Evolutionary conservation across 148 eudicot genomes (phyloP), one percentile per base, ranked within the genome.

Genomic region (Linanthus parryae): DNA sequence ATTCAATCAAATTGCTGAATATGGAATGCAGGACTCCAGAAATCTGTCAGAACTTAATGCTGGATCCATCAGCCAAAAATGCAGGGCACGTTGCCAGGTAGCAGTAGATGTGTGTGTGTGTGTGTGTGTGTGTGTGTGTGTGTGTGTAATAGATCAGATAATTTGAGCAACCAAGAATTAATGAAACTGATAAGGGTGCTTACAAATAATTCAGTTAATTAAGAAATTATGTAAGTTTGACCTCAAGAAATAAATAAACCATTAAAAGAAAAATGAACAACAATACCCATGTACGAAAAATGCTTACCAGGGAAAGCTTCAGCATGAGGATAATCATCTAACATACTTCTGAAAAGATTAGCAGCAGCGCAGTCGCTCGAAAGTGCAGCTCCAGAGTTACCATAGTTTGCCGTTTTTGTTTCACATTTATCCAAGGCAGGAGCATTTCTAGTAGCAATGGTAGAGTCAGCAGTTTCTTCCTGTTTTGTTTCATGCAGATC

Each of bases 321-420:
- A 13, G 20, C 36, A 18, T 17, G 40, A 33, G 40, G 26, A n/a
- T 30, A 20, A 31, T 51, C 40, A n/a, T 31, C 8, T 34, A 31
- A 16, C 4, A 26, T 8, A 51, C 55, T 29, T 29, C 38, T 40
- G 33, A 8, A n/a, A 4, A 15, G 35, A 26, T 40, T 31, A 12
- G 20, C 13, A 51, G 40, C 27, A 7, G 40, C 14, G 11, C 39
- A 51, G 20, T 30, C 40, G 8, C 39, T 30, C 21, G 34, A 30
- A 31, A 51, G 20, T 3, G 40, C 31, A 34, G 40, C 39, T 21
- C 27, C 22, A 19, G 27, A 29, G 20, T 7, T 30, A 16, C 58
- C 58, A 18, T 25, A 40, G 21, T 52, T 44, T 35, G 38, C 58
- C 46, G 34, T 38, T 39, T 54, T 54, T 10, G 30, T 54, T 14